These are phyloP conservation scores for Ophidiomyces ophidiicola DNA, from an alignment of 2,329 filamentous ascomycete genomes.

Conservation along the genomic window DNA sequence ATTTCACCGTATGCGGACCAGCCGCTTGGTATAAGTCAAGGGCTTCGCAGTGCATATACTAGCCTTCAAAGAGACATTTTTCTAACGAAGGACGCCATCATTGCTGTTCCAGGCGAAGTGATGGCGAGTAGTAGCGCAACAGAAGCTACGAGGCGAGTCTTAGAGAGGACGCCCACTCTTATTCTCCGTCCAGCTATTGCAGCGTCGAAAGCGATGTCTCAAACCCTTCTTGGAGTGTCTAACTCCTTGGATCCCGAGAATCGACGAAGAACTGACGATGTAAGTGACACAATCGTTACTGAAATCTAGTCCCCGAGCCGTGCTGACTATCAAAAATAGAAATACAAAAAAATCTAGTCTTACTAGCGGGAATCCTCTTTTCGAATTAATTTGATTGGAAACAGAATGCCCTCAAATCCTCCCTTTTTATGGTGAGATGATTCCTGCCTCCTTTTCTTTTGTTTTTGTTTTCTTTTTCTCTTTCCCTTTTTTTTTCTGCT, in stretches of 20 bases:
- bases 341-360: conserved; percentile 27
- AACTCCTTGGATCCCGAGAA: conserved; percentile 82
- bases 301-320: too few species aligned
- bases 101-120: conserved; percentile 83
- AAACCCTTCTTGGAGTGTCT: conserved; percentile 80
- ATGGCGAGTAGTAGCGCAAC: conserved; percentile 74
- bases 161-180: conserved; percentile 77
- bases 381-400: neutral
- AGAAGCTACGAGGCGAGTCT: conserved; percentile 66
- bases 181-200: conserved; percentile 85
- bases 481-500: neutral
- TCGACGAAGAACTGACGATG: conserved; percentile 70
- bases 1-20: conserved; percentile 91
- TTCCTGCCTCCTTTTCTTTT: too few species aligned
- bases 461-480: neutral
- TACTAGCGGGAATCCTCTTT: neutral
- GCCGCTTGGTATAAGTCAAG: conserved; percentile 76
- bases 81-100: conserved; percentile 76
- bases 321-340: conserved; percentile 23
- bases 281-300: too few species aligned
- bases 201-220: conserved; percentile 74
- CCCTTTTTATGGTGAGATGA: too few species aligned
- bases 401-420: too few species aligned
- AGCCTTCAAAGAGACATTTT: conserved; percentile 80
- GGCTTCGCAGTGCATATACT: conserved; percentile 67